phyloP scores from a whole-genome alignment of 768 basidiomycete genomes.

The Lentinula sp. region DNA sequence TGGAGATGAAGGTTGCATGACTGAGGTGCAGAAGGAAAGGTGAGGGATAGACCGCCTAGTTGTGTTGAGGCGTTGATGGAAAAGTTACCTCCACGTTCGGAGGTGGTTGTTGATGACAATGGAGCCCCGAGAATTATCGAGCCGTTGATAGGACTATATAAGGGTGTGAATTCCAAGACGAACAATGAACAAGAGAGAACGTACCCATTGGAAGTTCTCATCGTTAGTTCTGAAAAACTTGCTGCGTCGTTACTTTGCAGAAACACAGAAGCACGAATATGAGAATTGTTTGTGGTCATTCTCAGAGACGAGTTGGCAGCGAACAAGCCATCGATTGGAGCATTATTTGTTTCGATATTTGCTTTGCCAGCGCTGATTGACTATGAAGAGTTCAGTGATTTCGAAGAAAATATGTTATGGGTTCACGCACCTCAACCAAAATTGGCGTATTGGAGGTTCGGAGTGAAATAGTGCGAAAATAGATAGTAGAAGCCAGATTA shows the following conservation, averaged over 20 bases:
- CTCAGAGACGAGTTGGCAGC: not conserved
- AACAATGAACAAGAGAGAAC: not conserved
- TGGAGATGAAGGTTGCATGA: not conserved
- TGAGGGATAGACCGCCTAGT: not conserved
- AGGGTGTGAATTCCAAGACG: not conserved
- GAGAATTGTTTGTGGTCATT: not conserved
- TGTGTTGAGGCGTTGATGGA: not conserved
- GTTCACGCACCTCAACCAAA: not conserved
- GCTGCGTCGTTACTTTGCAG: not conserved
- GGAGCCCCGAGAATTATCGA: not conserved
- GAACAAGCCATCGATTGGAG: slow-evolving; percentile 3
- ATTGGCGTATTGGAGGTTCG: not conserved
- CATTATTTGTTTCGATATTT: not conserved
- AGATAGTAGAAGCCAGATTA: not conserved
- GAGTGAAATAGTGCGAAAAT: slow-evolving; percentile 3
- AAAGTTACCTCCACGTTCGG: slow-evolving; percentile 1
- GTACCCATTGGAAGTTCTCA: not conserved
- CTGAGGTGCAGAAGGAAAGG: slow-evolving; percentile 2
- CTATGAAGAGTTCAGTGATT: not conserved
- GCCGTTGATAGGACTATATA: not conserved
- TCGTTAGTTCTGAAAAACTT: not conserved
- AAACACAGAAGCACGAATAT: not conserved
- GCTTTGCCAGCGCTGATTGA: not conserved
- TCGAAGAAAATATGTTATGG: not conserved
- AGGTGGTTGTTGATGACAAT: not conserved